Evolutionary conservation across 208 protist species (phyloP).

Genomic region (Eutreptiella sp.): DNA sequence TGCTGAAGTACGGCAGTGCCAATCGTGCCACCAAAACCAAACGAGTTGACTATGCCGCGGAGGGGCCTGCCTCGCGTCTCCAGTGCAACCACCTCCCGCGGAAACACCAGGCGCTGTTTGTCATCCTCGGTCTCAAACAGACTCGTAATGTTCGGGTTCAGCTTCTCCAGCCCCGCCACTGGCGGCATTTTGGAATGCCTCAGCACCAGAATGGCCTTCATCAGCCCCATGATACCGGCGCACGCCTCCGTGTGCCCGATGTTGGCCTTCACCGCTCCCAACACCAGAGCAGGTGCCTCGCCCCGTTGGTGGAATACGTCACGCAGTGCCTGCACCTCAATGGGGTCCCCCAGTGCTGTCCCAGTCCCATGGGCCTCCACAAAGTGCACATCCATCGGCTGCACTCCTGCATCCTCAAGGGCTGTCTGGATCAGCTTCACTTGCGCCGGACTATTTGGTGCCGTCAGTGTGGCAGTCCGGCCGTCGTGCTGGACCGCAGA

Average conservation of each 20-base stretch:
- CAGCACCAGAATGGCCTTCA: no score
- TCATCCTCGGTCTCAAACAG: no score
- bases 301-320: neutral
- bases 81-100: no score
- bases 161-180: no score
- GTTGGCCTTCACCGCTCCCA: constrained; percentile 32
- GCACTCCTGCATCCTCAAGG: constrained; percentile 4
- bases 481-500: constrained; percentile 48
- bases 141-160: no score
- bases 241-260: constrained; percentile 31
- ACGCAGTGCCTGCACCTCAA: constrained; percentile 24
- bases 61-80: neutral
- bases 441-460: constrained; percentile 32
- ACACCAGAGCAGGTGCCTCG: neutral
- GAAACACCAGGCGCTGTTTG: no score
- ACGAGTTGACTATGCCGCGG: no score
- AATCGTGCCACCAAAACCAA: constrained; percentile 38
- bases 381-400: constrained; percentile 29
- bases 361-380: constrained; percentile 44
- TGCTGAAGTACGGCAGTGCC: constrained; percentile 17
- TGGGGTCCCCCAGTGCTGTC: constrained; percentile 38
- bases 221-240: constrained; percentile 27
- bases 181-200: no score
- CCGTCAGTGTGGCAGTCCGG: neutral
- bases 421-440: constrained; percentile 20